Evolutionary conservation across 1,284 basidiomycete genomes (phyloP).

Genomic region (Heterobasidion irregulare): DNA sequence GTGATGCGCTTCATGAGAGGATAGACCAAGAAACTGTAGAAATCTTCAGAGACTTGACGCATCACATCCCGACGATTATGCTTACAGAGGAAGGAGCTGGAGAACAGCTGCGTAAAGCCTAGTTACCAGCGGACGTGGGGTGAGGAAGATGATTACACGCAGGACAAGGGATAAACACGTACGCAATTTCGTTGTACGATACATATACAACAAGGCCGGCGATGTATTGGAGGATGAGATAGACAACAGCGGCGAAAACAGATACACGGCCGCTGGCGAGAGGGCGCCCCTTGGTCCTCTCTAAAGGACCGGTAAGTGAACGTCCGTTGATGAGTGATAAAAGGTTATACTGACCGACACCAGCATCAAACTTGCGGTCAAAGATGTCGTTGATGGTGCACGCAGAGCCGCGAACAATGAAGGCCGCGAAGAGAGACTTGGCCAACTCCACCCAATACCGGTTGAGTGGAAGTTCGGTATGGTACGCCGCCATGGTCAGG

Average conservation of each 20-base stretch:
- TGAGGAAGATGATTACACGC: neutral
- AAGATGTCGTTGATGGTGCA: slow-evolving; percentile 49
- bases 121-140: neutral
- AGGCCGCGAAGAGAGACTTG: slow-evolving; percentile 10
- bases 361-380: slow-evolving; percentile 40
- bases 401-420: slow-evolving; percentile 21
- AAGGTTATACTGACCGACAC: slow-evolving; percentile 33
- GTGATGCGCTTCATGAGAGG: slow-evolving; percentile 47
- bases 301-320: slow-evolving; percentile 15
- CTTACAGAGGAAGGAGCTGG: slow-evolving; percentile 39
- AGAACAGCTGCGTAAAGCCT: slow-evolving; percentile 23
- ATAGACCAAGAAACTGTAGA: slow-evolving; percentile 27
- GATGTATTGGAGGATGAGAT: slow-evolving; percentile 31
- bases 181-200: slow-evolving; percentile 27
- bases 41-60: neutral
- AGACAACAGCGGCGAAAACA: slow-evolving; percentile 28
- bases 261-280: slow-evolving; percentile 40
- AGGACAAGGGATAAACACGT: neutral
- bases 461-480: slow-evolving; percentile 6
- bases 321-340: neutral
- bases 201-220: slow-evolving; percentile 30
- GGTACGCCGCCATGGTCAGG: slow-evolving; percentile 14
- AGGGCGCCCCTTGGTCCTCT: slow-evolving; percentile 37
- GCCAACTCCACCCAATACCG: slow-evolving; percentile 10
- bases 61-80: neutral